Base-by-base conservation (phyloP, 768 basidiomycete genomes). In the Crassisporium funariophilum region DNA sequence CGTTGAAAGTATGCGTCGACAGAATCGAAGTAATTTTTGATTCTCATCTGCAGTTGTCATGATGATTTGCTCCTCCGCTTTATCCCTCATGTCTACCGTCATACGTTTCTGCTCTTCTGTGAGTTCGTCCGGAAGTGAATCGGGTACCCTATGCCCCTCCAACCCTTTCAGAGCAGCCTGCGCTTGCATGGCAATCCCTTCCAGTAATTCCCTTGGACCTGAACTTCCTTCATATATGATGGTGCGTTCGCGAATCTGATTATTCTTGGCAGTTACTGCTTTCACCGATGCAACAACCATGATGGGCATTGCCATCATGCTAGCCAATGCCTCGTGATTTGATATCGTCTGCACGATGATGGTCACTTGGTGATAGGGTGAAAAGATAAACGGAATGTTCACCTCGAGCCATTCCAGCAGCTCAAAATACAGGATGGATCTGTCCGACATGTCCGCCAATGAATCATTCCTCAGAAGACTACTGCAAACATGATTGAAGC, bases 221-320 rank as follows among this genome's bases (percentile, higher is more conserved):
- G 91, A 81, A 44, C 88, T 88, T 37, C 93, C 93, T 71, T 95
- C 95, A 60, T 97, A 98, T 39, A 89, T 65, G 48, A 95, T 84
- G 2, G 81, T 85, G 22, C 91, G 83, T 62, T 94, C 92, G 22
- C 91, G 82, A 48, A 85, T 79, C 6, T 77, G 71, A 12, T 76
- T 66, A 50, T 71, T 73, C 72, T 79, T 84, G n/a, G 80, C 70
- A 3, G 73, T 72, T n/a, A 83, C 70, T 5, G 76, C 70, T 61
- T 86, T 87, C 41, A 83, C 77, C 15, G 86, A 86, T 4, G 77
- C 73, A 15, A 83, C 79, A n/a, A 84, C 83, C 92, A 94, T 94
- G 61, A 91, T 91, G 5, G 93, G 92, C 91, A 95, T 95, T 1
- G 91, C 92, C 83, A 95, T 91, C 88, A 95, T 94, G 50, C 88